These are phyloP conservation scores for Metschnikowia cerradonensis DNA, from an alignment of 805 yeast genomes.

Conservation along the genomic window DNA sequence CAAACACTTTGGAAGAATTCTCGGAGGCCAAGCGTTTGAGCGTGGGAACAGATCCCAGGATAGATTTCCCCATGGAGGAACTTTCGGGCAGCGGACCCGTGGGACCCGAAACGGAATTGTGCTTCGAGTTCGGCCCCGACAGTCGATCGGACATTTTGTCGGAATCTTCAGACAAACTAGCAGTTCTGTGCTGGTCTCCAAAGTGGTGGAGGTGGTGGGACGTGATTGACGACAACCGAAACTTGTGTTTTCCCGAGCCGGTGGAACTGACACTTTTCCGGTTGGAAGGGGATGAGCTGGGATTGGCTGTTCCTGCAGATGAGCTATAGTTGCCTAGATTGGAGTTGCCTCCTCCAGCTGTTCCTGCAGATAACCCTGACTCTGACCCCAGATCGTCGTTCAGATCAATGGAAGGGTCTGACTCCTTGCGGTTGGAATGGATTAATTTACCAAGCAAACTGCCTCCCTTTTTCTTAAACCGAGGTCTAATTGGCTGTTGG, in stretches of 20 bases:
- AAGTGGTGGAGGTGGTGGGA: constrained; percentile 21
- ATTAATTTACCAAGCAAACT: constrained; percentile 39
- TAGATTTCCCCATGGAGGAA: background rate
- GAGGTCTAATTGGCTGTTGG: constrained; percentile 47
- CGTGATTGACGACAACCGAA: constrained; percentile 34
- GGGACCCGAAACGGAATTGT: constrained; percentile 14
- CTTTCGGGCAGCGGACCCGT: constrained; percentile 7
- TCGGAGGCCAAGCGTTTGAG: constrained; percentile 1
- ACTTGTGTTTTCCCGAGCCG: constrained; percentile 29
- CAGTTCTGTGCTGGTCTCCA: constrained; percentile 12
- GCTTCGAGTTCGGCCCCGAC: constrained; percentile 11
- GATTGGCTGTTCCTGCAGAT: constrained; percentile 5
- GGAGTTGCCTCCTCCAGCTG: constrained; percentile 13
- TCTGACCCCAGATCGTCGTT: constrained; percentile 5
- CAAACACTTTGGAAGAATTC: constrained; percentile 19
- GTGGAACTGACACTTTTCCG: constrained; percentile 12
- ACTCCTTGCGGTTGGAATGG: constrained; percentile 31
- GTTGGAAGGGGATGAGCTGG: background rate
- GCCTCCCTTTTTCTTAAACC: constrained; percentile 35
- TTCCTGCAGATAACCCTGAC: background rate
- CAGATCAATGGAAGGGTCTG: constrained; percentile 16
- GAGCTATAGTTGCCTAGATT: constrained; percentile 12
- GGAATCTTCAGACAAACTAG: constrained; percentile 14
- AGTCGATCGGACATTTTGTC: constrained; percentile 9
- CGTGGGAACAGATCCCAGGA: background rate